Base-by-base conservation (phyloP, 83 land plant genomes). In the Diphasiastrum complanatum region DNA sequence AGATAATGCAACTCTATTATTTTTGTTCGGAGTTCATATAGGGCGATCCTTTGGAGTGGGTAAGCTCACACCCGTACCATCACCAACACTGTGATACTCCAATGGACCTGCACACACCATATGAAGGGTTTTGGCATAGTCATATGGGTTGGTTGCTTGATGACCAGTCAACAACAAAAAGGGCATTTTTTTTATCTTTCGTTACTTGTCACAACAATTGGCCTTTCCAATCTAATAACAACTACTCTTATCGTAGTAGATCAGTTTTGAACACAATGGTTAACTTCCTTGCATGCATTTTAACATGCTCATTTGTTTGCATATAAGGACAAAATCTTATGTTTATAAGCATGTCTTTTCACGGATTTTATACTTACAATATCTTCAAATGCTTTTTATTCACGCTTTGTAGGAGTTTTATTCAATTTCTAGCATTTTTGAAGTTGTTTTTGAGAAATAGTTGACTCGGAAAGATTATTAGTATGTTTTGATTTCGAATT, bases 1-100 rank as follows among this genome's bases (percentile, higher is more conserved):
- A 14, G 23, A 47, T 14, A 20, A 47, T 4, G 10, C 10, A 4
- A 25, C 23, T 5, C 50, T 3, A 47, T 25, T 25, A 20, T 4
- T 20, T n/a, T 18, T 37, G 10, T 18, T 37, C 6, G 33, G n/a
- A 19, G 14, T 19, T 22, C 29, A 35, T 23, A 43, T 69, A 83
- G 91, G 88, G 91, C 35, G 78, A 78, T 48, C 91, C 91, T 33
- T 51, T 74, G 50, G 80, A 80, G 51, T 86, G 85, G 91, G 91
- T 83, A 23, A 86, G 91, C 62, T 75, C 91, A 33, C 87, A 83
- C 56, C 63, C 88, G 32, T 81, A 78, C 45, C 87, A 86, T 52
- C 88, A 86, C 60, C 82, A 83, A 47, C 75, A 68, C 61, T 76
- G 85, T 43, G 85, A 86, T 63, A 78, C 85, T 8, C 77, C 64